phyloP scores from a whole-genome alignment of 306 rosid species.

The Vicia sativa region DNA sequence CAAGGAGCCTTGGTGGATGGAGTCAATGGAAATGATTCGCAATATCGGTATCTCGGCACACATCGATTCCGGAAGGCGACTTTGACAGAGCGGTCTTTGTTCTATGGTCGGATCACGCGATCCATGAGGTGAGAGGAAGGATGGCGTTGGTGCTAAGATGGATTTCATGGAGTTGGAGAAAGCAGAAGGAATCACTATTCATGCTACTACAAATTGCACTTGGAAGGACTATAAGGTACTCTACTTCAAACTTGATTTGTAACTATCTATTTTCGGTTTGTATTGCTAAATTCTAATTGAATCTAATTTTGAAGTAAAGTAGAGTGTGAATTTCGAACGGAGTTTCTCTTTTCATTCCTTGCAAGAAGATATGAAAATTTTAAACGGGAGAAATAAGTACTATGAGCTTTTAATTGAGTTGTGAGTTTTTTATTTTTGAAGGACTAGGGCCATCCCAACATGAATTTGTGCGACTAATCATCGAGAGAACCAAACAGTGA shows the following conservation, averaged over 20 bases:
- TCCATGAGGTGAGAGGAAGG: slow-evolving; percentile 90
- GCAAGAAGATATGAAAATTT: background rate
- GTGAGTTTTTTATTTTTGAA: too few species aligned
- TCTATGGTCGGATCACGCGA: slow-evolving; percentile 91
- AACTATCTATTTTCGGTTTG: background rate
- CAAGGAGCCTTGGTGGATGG: slow-evolving; percentile 93
- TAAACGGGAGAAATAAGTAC: background rate
- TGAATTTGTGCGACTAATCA: too few species aligned
- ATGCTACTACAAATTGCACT: slow-evolving; percentile 88
- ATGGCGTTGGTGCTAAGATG: slow-evolving; percentile 98
- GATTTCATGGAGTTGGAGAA: slow-evolving; percentile 98
- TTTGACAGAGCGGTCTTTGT: slow-evolving; percentile 84
- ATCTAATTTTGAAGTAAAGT: slow-evolving; percentile 9
- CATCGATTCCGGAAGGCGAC: slow-evolving; percentile 97
- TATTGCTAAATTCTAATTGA: slow-evolving; percentile 1
- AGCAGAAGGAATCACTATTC: slow-evolving; percentile 91
- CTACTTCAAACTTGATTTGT: background rate
- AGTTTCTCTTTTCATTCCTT: background rate
- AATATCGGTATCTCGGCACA: slow-evolving; percentile 99
- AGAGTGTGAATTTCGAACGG: slow-evolving; percentile 4
- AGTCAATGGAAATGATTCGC: slow-evolving; percentile 72
- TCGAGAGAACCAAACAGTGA: too few species aligned
- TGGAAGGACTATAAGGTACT: slow-evolving; percentile 69
- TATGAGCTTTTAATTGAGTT: slow-evolving; percentile 11
- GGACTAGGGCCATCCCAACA: too few species aligned